A percentile compares a stretch with the other conserved stretches of the same genome.
These are phyloP conservation scores for Annona squamosa DNA, from an alignment of 164 flowering plant species.

Conservation along the genomic window DNA sequence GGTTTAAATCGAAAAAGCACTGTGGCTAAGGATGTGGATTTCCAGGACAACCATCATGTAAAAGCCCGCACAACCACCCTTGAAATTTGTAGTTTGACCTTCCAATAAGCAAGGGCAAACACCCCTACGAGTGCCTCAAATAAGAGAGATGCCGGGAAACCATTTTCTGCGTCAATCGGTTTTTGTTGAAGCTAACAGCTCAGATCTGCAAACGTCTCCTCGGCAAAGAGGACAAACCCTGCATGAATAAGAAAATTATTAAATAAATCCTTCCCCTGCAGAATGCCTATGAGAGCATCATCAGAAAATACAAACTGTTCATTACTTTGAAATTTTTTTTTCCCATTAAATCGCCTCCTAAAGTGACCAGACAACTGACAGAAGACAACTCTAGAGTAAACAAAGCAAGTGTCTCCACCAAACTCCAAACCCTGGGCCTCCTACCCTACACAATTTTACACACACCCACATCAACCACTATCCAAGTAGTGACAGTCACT, in stretches of 20 bases:
- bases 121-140: not conserved
- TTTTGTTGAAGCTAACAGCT: conserved; percentile 3
- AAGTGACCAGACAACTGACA: too few relatives aligned
- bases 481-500: too few relatives aligned
- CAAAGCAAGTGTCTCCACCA: too few relatives aligned
- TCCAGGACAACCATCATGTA: not conserved
- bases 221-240: conserved; percentile 89
- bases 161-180: not conserved
- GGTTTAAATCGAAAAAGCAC: not conserved
- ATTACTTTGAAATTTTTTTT: too few relatives aligned
- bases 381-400: too few relatives aligned
- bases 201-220: conserved; percentile 59
- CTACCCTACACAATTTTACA: too few relatives aligned
- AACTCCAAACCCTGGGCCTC: too few relatives aligned
- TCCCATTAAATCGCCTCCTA: too few relatives aligned
- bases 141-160: not conserved
- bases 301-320: not conserved
- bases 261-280: not conserved
- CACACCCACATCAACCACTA: too few relatives aligned
- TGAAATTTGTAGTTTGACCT: not conserved
- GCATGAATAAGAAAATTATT: conserved; percentile 8
- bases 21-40: not conserved
- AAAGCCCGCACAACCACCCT: not conserved
- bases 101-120: not conserved
- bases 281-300: not conserved